Evolutionary conservation across 257 asterid species (phyloP).

Genomic region (Marsdenia floribunda): DNA sequence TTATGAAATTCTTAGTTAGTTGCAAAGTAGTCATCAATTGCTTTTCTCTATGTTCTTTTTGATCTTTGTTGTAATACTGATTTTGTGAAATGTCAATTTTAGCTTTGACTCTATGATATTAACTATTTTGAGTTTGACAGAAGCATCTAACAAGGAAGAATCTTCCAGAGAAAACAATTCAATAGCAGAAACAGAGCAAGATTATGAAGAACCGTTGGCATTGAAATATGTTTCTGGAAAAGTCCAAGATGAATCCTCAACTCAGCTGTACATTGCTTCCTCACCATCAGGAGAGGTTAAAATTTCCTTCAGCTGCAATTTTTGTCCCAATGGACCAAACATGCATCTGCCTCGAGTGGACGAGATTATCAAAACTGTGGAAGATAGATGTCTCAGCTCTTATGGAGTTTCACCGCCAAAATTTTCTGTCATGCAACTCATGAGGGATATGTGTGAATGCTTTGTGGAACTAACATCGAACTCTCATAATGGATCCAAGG

Average conservation of each 20-base stretch:
- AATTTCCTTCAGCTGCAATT: constrained; percentile 16
- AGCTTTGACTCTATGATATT: background rate
- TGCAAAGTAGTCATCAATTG: background rate
- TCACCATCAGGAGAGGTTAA: constrained; percentile 29
- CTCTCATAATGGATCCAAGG: background rate
- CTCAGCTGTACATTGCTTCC: constrained; percentile 24
- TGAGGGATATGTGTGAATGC: constrained; percentile 53
- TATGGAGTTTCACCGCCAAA: constrained; percentile 35
- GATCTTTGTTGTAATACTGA: background rate
- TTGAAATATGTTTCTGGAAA: constrained; percentile 22
- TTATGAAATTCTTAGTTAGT: background rate
- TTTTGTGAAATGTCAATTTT: constrained; percentile 7
- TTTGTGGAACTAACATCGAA: constrained; percentile 42
- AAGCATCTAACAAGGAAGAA: constrained; percentile 28
- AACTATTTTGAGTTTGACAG: constrained; percentile 29
- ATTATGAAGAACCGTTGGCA: constrained; percentile 22
- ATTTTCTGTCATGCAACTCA: constrained; percentile 42
- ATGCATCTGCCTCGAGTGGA: constrained; percentile 24
- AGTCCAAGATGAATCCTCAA: background rate
- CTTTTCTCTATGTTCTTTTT: background rate
- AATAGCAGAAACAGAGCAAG: constrained; percentile 23
- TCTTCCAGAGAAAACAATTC: constrained; percentile 24
- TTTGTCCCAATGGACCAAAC: constrained; percentile 18
- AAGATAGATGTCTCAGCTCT: constrained; percentile 34
- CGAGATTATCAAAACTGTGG: constrained; percentile 23